phyloP scores from a whole-genome alignment of 148 eudicot genomes.

The Rheum nobile region DNA sequence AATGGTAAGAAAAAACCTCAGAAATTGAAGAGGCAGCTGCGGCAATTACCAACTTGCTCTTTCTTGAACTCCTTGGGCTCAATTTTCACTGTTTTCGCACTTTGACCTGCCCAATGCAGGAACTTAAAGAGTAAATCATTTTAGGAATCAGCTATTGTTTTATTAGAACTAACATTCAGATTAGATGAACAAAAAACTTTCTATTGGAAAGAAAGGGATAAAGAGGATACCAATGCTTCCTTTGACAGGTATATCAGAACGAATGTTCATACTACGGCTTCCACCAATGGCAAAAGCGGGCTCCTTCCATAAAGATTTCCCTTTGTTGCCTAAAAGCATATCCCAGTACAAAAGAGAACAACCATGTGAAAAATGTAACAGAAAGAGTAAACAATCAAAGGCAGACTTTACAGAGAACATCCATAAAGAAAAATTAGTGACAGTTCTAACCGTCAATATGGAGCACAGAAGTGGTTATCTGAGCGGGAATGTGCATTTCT shows the following conservation, averaged over 20 bases:
- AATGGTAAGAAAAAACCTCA: too few relatives aligned
- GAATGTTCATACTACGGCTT: neutral
- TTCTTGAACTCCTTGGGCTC: constrained; percentile 6
- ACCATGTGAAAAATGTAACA: neutral
- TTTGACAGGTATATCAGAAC: neutral
- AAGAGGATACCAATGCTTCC: neutral
- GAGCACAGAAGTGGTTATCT: neutral
- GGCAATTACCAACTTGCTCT: neutral
- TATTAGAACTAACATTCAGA: neutral
- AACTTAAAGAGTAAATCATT: neutral
- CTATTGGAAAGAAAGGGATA: neutral
- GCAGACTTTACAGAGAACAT: neutral
- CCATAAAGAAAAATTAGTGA: neutral
- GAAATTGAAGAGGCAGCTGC: too few relatives aligned
- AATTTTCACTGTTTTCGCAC: constrained; percentile 8
- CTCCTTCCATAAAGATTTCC: neutral
- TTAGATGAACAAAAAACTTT: neutral
- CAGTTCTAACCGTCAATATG: neutral
- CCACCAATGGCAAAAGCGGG: neutral
- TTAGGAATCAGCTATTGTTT: neutral
- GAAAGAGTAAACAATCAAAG: neutral
- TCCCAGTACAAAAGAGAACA: neutral
- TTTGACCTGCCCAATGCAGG: constrained; percentile 14
- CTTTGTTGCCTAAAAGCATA: neutral
- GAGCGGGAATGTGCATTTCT: neutral